A percentile compares a stretch with the other conserved stretches of the same genome.
These are phyloP conservation scores for Spathaspora hagerdaliae DNA, from an alignment of 805 yeast species.

Conservation along the genomic window DNA sequence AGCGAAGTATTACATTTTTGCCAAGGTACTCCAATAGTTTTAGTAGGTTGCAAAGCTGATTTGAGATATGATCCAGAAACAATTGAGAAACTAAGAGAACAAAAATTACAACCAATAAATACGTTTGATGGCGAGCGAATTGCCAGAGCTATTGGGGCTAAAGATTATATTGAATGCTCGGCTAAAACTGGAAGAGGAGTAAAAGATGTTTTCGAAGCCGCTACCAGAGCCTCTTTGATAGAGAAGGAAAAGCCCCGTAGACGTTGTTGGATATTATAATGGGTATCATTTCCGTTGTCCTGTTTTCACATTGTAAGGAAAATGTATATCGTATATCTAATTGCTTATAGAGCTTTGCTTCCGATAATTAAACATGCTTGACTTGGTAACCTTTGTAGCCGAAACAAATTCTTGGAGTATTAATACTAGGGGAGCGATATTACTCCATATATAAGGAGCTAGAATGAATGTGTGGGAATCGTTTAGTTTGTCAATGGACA, in stretches of 20 bases:
- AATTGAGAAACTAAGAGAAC: slow-evolving; percentile 66
- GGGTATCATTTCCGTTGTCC: not conserved
- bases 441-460: too few relatives aligned
- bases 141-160: slow-evolving; percentile 84
- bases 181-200: slow-evolving; percentile 89
- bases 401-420: too few relatives aligned
- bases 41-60: slow-evolving; percentile 89
- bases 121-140: slow-evolving; percentile 79
- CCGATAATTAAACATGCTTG: too few relatives aligned
- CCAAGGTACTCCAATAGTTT: slow-evolving; percentile 85
- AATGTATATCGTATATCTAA: too few relatives aligned
- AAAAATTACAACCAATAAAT: slow-evolving; percentile 75
- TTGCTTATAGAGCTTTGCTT: too few relatives aligned
- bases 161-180: slow-evolving; percentile 83
- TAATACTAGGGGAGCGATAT: too few relatives aligned
- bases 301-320: too few relatives aligned
- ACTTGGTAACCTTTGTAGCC: too few relatives aligned
- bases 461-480: too few relatives aligned
- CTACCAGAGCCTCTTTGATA: slow-evolving; percentile 83
- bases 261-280: not conserved
- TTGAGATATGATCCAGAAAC: slow-evolving; percentile 78
- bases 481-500: too few relatives aligned
- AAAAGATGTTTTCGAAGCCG: slow-evolving; percentile 85
- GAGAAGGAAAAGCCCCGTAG: slow-evolving; percentile 50
- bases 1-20: slow-evolving; percentile 90